Conservation (phyloP, 2,329 filamentous ascomycete genomes). For the Botrytis deweyae region DNA sequence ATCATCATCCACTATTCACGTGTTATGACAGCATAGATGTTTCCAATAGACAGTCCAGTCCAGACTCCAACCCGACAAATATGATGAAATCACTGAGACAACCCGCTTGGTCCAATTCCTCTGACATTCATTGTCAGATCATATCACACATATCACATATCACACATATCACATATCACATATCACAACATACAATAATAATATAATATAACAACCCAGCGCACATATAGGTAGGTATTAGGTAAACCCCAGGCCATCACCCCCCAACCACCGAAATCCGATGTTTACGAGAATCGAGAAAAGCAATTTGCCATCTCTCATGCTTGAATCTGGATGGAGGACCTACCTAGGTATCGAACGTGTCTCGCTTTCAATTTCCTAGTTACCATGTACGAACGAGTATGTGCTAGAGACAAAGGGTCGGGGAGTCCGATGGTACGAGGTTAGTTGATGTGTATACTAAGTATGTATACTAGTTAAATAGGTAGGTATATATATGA, state of each 20-base stretch:
- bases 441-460: neutral
- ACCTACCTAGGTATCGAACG: too few relatives aligned
- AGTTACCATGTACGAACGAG: neutral
- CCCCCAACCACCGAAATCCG: neutral
- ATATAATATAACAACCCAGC: neutral
- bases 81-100: neutral
- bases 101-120: neutral
- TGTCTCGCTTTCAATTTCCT: neutral
- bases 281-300: neutral
- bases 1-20: neutral
- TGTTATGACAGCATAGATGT: conserved; percentile 3
- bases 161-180: too few relatives aligned
- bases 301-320: neutral
- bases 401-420: neutral
- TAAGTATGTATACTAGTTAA: too few relatives aligned
- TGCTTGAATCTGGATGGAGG: neutral
- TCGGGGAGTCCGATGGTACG: neutral
- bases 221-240: neutral
- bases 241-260: neutral
- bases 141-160: too few relatives aligned
- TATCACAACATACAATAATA: neutral
- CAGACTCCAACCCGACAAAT: neutral
- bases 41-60: neutral
- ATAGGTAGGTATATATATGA: too few relatives aligned
- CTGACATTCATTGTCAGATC: neutral